Percentiles rank a stretch among this genome's conserved stretches.
Conservation (phyloP, 306 rosid species). For the Sindora glabra region DNA sequence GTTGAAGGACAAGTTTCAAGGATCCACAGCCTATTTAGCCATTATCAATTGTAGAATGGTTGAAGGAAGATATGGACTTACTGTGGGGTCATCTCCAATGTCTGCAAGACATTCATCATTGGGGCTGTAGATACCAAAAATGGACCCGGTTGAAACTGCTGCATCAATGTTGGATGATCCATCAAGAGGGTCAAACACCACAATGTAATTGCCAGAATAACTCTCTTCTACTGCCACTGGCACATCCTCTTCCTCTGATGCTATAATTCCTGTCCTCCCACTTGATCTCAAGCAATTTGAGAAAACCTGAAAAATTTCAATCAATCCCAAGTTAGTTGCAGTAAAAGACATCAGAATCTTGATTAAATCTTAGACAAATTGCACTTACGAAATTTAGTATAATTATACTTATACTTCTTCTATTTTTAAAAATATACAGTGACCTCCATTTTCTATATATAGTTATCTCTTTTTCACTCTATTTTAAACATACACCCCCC, state of each 20-base stretch:
- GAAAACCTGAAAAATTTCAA: conserved; percentile 49
- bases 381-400: too few species aligned
- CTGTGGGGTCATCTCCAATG: conserved; percentile 56
- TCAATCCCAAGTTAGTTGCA: neutral
- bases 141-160: conserved; percentile 94
- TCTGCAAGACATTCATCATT: conserved; percentile 83
- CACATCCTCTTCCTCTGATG: conserved; percentile 98
- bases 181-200: conserved; percentile 93
- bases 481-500: too few species aligned
- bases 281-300: conserved; percentile 94
- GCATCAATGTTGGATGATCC: conserved; percentile 98
- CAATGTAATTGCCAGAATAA: conserved; percentile 94
- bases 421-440: too few species aligned
- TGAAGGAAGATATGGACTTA: conserved; percentile 20
- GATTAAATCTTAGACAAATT: too few species aligned
- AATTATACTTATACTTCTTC: too few species aligned
- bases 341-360: too few species aligned
- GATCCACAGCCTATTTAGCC: neutral
- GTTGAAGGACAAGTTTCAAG: neutral
- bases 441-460: too few species aligned
- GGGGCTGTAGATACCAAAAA: conserved; percentile 95
- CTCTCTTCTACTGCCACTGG: conserved; percentile 99
- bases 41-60: neutral
- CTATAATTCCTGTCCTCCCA: conserved; percentile 96
- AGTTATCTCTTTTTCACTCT: too few species aligned